Percentiles rank a stretch among this genome's conserved stretches.
Conservation (phyloP, 2,329 filamentous ascomycete species). For the Hymenotorrendiella dingleyae region DNA sequence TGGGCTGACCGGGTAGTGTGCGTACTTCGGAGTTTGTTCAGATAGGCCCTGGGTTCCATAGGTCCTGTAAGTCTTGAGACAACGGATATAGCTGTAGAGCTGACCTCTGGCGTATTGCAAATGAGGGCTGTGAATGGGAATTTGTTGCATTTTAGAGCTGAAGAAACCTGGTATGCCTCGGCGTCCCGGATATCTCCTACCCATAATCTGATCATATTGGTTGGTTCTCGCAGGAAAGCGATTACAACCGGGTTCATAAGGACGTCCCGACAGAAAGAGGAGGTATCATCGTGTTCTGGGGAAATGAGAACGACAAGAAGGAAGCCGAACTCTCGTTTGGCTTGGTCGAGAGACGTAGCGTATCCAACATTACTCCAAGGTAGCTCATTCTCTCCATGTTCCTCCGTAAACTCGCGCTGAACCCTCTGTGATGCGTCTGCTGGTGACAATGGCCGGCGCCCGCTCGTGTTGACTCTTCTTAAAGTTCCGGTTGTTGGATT, state of each 20-base stretch:
- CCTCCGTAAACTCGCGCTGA: constrained; percentile 89
- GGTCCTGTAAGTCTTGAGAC: constrained; percentile 73
- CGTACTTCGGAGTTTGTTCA: constrained; percentile 67
- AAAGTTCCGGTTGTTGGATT: constrained; percentile 49
- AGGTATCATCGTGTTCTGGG: constrained; percentile 90
- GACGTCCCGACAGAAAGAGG: constrained; percentile 74
- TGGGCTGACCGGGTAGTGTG: constrained; percentile 73
- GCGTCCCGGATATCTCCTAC: constrained; percentile 88
- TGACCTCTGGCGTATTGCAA: constrained; percentile 79
- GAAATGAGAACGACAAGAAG: constrained; percentile 83
- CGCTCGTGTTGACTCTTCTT: constrained; percentile 54
- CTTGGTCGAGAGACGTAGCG: constrained; percentile 82
- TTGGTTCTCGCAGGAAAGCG: constrained; percentile 65
- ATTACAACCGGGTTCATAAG: constrained; percentile 71
- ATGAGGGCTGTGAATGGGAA: constrained; percentile 86
- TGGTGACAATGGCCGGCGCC: constrained; percentile 71
- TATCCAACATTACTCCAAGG: constrained; percentile 86
- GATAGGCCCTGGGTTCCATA: constrained; percentile 62
- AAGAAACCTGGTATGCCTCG: constrained; percentile 90
- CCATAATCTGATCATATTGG: constrained; percentile 83
- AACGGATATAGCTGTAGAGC: constrained; percentile 84
- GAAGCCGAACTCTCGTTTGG: constrained; percentile 88
- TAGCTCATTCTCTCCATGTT: constrained; percentile 68
- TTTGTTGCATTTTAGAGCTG: constrained; percentile 80
- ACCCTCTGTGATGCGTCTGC: constrained; percentile 85